Evolutionary conservation across 306 rosid species (phyloP), one percentile per base, ranked within the genome.

Genomic region (Purshia tridentata): DNA sequence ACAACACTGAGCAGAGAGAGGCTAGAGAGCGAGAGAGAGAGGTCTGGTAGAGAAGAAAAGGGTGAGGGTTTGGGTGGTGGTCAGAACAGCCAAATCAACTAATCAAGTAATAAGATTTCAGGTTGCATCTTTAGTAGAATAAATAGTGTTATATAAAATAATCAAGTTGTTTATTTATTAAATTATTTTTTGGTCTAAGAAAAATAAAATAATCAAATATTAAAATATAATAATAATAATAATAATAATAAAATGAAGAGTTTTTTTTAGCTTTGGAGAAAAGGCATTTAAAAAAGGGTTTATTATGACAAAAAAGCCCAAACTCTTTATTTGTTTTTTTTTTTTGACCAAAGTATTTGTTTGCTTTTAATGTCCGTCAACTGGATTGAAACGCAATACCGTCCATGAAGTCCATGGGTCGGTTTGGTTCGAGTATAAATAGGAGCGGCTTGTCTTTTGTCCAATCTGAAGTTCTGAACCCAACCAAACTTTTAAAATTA

Each of bases 61-160:
- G 80, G 78, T 73, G 76, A 62, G 83, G 65, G 77, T 69, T 77
- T 77, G 85, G 82, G 82, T 77, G 81, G 84, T 77, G 70, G 81
- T 83, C 89, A 75, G 73, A 83, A 77, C 83, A 67, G 63, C 87
- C 82, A 74, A 82, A 85, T 85, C 83, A 77, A 80, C 86, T 74
- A 64, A 74, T 73, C 83, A 59, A 70, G 69, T 47, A 20, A 6
- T 50, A 52, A 6, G 55, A 69, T 52, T 68, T 72, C 77, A 57
- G 72, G 72, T 77, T 54, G 73, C 76, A 54, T 73, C 35, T 44
- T 55, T 39, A 35, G 52, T 64, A 44, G 61, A 57, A 11, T 15
- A 46, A 15, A 61, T 15, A 2, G 0, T 22, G 14, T 14, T 22
- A 11, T 22, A 48, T 40, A 20, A 19, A 14, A 47, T 0, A 35